phyloP scores from a whole-genome alignment of 2,329 filamentous ascomycete species.

The Emericellopsis atlantica region DNA sequence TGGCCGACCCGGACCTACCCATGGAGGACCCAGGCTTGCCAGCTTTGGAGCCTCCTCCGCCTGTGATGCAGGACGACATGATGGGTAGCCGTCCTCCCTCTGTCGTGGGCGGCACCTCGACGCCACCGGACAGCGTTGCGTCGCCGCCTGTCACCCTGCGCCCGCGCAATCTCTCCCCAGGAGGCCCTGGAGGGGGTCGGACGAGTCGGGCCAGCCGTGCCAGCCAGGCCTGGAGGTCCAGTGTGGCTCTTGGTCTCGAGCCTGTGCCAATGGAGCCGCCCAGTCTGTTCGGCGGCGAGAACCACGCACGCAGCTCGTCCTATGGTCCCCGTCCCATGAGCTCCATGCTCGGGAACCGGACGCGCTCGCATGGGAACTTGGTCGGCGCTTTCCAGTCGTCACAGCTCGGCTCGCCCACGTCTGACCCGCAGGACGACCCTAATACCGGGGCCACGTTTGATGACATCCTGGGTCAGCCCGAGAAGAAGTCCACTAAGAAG shows the following conservation, averaged over 20 bases:
- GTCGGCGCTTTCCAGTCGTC: slow-evolving; percentile 9
- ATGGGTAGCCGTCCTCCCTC: slow-evolving; percentile 9
- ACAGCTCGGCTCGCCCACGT: slow-evolving; percentile 7
- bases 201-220: slow-evolving; percentile 11
- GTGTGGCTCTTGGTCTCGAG: slow-evolving; percentile 29
- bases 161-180: slow-evolving; percentile 24
- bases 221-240: slow-evolving; percentile 23
- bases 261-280: slow-evolving; percentile 25
- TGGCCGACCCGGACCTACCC: slow-evolving; percentile 13
- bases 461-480: slow-evolving; percentile 27
- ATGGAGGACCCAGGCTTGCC: slow-evolving; percentile 21
- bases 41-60: slow-evolving; percentile 22
- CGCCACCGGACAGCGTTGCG: slow-evolving; percentile 11
- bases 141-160: slow-evolving; percentile 20
- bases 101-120: slow-evolving; percentile 10
- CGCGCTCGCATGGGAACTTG: slow-evolving; percentile 20
- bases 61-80: slow-evolving; percentile 19
- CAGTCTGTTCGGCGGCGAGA: slow-evolving; percentile 7
- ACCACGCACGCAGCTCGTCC: slow-evolving; percentile 21
- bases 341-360: slow-evolving; percentile 16
- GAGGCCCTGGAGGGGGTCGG: background rate
- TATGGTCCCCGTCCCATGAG: slow-evolving; percentile 17
- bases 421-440: slow-evolving; percentile 6
- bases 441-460: slow-evolving; percentile 30
- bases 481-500: slow-evolving; percentile 22